A percentile compares a stretch with the other conserved stretches of the same genome.
Conservation (phyloP, 768 basidiomycete genomes). For the Termitomyces sp. region DNA sequence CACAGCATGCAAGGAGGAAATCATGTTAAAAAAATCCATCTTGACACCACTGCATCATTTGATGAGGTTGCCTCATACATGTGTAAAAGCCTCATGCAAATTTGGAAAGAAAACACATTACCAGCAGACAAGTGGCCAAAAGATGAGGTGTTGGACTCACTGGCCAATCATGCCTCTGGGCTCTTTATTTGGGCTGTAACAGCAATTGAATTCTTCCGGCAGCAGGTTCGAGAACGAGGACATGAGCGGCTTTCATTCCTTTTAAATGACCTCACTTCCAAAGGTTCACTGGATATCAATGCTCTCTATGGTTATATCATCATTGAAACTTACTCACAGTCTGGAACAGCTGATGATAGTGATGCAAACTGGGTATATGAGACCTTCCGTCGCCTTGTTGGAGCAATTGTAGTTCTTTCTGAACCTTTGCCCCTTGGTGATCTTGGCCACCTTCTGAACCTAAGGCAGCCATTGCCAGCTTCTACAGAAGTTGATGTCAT, state of each 20-base stretch:
- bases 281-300: too few species aligned
- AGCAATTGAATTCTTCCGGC: too few species aligned
- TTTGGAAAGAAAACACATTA: too few species aligned
- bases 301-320: slow-evolving; percentile 14
- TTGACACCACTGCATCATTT: slow-evolving; percentile 4
- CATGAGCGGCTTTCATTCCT: too few species aligned
- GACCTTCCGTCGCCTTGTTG: slow-evolving; percentile 16
- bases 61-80: slow-evolving; percentile 14
- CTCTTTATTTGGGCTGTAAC: too few species aligned
- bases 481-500: slow-evolving; percentile 8
- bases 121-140: too few species aligned
- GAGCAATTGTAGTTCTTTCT: slow-evolving; percentile 12
- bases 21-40: slow-evolving; percentile 12
- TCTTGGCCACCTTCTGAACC: slow-evolving; percentile 8
- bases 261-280: too few species aligned
- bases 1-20: background rate
- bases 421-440: slow-evolving; percentile 13
- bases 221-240: too few species aligned
- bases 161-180: too few species aligned
- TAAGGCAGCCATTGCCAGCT: background rate
- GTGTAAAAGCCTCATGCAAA: too few species aligned
- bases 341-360: background rate
- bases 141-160: too few species aligned
- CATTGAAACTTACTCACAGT: slow-evolving; percentile 3
- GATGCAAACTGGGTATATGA: slow-evolving; percentile 13